A percentile compares a stretch with the other conserved stretches of the same genome.
phyloP scores from a whole-genome alignment of 169 alveolate species.

The Eimeria maxima region DNA sequence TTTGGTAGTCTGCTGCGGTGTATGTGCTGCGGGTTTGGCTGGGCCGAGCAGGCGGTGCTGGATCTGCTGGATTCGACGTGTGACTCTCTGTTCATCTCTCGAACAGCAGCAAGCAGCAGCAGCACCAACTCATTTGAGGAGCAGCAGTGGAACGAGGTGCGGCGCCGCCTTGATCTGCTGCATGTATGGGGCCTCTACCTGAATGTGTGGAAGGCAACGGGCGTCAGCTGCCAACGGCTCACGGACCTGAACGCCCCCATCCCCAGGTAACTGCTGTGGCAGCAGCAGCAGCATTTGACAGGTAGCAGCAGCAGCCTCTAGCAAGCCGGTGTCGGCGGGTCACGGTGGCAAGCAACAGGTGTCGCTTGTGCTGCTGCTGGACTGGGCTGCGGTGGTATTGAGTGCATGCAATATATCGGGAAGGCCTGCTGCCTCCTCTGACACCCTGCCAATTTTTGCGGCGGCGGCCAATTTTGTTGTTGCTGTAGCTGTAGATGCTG shows the following conservation, averaged over 20 bases:
- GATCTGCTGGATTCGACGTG: neutral
- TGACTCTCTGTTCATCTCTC: neutral
- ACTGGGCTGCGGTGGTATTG: too few species aligned
- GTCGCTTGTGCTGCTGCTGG: too few species aligned
- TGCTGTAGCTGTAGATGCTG: neutral
- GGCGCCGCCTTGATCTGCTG: conserved; percentile 66
- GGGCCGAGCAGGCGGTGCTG: conserved; percentile 21
- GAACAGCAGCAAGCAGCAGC: neutral
- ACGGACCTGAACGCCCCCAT: conserved; percentile 32
- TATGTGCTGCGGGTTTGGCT: conserved; percentile 61
- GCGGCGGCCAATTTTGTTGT: too few species aligned
- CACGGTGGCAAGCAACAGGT: too few species aligned
- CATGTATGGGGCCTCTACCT: conserved; percentile 75
- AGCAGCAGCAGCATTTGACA: neutral
- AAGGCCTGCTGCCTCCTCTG: too few species aligned
- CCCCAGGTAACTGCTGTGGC: conserved; percentile 6
- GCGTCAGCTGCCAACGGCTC: conserved; percentile 58
- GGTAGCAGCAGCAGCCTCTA: too few species aligned
- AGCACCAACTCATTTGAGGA: conserved; percentile 14
- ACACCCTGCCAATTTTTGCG: too few species aligned
- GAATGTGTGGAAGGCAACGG: conserved; percentile 72
- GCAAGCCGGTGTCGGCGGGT: too few species aligned
- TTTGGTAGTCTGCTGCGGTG: conserved; percentile 45
- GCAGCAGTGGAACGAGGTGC: conserved; percentile 60
- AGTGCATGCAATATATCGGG: too few species aligned